Percentiles rank a stretch among this genome's conserved stretches.
Conservation (phyloP, 768 basidiomycete genomes). For the Amyloporia xantha region DNA sequence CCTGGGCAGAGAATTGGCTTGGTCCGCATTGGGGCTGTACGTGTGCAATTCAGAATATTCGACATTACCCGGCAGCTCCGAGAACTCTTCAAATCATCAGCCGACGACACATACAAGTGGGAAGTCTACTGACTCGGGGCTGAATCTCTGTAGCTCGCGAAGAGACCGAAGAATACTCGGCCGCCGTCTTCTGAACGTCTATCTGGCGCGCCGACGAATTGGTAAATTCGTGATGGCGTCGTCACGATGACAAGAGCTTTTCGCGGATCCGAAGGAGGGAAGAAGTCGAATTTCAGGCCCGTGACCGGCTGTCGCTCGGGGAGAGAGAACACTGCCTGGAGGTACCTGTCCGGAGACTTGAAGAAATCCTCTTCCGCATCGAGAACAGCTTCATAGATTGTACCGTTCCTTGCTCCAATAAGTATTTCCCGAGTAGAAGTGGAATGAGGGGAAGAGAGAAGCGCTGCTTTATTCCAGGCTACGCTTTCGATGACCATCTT, state of each 20-base stretch:
- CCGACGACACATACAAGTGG: constrained; percentile 7
- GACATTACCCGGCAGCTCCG: constrained; percentile 80
- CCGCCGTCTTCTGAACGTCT: constrained; percentile 68
- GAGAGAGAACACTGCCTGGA: constrained; percentile 67
- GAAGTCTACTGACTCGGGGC: constrained; percentile 65
- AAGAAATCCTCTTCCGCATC: constrained; percentile 91
- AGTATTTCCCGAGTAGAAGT: constrained; percentile 81
- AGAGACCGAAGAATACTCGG: constrained; percentile 68
- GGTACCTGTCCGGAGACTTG: constrained; percentile 79
- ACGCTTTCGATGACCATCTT: constrained; percentile 87
- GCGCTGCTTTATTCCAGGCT: constrained; percentile 78
- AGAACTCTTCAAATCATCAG: constrained; percentile 56
- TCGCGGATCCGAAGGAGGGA: constrained; percentile 56
- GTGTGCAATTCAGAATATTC: constrained; percentile 76
- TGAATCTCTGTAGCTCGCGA: constrained; percentile 65
- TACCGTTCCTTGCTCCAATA: constrained; percentile 79
- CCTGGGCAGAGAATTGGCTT: constrained; percentile 63
- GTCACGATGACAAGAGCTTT: constrained; percentile 71
- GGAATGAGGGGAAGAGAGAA: constrained; percentile 57
- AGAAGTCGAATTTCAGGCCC: constrained; percentile 77
- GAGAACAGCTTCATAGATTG: constrained; percentile 81
- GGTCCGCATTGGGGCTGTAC: constrained; percentile 64
- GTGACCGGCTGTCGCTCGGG: constrained; percentile 80
- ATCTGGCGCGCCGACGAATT: constrained; percentile 70
- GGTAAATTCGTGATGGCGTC: constrained; percentile 85